phyloP scores from a whole-genome alignment of 2,329 filamentous ascomycete genomes.

The Penicillium rolfsii region DNA sequence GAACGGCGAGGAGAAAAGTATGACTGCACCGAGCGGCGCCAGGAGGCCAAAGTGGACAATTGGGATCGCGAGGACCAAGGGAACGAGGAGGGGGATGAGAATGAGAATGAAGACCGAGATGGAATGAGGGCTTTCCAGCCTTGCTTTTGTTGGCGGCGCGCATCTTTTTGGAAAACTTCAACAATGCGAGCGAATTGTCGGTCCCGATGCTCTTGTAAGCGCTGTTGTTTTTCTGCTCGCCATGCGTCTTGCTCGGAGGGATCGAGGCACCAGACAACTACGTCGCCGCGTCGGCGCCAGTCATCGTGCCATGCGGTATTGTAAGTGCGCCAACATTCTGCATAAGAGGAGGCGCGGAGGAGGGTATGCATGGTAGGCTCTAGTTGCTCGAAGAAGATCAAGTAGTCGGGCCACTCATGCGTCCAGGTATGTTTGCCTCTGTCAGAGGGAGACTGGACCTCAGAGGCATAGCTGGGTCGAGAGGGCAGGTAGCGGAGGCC shows the following conservation, averaged over 20 bases:
- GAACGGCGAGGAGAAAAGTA: constrained; percentile 21
- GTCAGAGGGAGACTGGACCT: neutral
- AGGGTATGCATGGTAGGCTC: constrained; percentile 53
- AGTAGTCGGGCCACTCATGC: constrained; percentile 53
- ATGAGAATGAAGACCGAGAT: constrained; percentile 10
- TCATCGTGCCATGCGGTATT: constrained; percentile 68
- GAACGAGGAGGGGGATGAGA: constrained; percentile 1
- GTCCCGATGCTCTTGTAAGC: constrained; percentile 30
- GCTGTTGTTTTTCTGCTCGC: constrained; percentile 35
- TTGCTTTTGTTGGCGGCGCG: constrained; percentile 15
- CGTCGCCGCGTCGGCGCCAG: constrained; percentile 62
- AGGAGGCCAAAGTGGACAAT: constrained; percentile 20
- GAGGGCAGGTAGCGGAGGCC: constrained; percentile 40
- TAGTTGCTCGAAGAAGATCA: constrained; percentile 61
- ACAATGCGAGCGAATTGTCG: constrained; percentile 43
- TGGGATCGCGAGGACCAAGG: constrained; percentile 10
- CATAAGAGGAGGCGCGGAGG: constrained; percentile 54
- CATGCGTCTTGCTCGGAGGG: constrained; percentile 40
- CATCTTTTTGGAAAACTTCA: constrained; percentile 36
- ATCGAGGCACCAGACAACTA: constrained; percentile 62
- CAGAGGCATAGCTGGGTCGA: constrained; percentile 37
- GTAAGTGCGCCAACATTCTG: constrained; percentile 62
- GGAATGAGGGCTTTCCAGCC: constrained; percentile 18
- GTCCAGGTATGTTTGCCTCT: constrained; percentile 12
- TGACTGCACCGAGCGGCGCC: constrained; percentile 20